Base-by-base conservation (phyloP, 1,284 basidiomycete species). In the Trichosporon asahii region DNA sequence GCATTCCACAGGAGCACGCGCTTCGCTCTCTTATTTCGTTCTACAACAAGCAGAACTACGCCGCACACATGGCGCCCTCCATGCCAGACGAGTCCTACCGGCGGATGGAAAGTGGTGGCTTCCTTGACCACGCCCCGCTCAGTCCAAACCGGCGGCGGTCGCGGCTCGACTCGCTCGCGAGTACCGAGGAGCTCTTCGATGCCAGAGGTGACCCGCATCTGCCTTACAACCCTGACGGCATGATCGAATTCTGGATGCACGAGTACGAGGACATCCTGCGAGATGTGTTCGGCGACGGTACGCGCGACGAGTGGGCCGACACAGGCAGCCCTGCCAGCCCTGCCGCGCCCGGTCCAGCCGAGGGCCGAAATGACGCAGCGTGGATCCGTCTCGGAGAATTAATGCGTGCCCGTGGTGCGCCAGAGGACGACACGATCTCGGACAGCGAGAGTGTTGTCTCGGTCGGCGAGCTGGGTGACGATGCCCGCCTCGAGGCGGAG, bases 1-100 rank as follows among this genome's bases (percentile, higher is more conserved):
- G 73, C 44, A 76, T 95, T 91, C 92, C 93, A 18, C 96, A 98
- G 86, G 97, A 99, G 80, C 91, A 94, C 80, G 95, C 96, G n/a
- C 86, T 99, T 31, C 90, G 96, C 29, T 90, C 93, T 74, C 87
- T 99, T 31, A 92, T 99, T 74, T 94, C 95, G 78, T 98, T 97
- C 84, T 99, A 85, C 73, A 83, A 84, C 77, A 80, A 79, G 70
- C 76, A 78, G 18, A 76, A 82, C 68, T 84, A 84, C 67, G 66
- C 78, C 1, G 71, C 75, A 1, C 66, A 73, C 63, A 68, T 69
- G 33, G 46, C 69, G 23, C 44, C 68, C 8, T 53, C 70, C 8
- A 76, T 77, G 11, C 68, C 73, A 9, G 72, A 72, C 46, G 73
- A 72, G 9, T 11, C 9, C 2, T 31, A 61, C 29, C 57, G 57